These are phyloP conservation scores for Saturnispora bothae DNA, from an alignment of 805 yeast species.

Conservation along the genomic window DNA sequence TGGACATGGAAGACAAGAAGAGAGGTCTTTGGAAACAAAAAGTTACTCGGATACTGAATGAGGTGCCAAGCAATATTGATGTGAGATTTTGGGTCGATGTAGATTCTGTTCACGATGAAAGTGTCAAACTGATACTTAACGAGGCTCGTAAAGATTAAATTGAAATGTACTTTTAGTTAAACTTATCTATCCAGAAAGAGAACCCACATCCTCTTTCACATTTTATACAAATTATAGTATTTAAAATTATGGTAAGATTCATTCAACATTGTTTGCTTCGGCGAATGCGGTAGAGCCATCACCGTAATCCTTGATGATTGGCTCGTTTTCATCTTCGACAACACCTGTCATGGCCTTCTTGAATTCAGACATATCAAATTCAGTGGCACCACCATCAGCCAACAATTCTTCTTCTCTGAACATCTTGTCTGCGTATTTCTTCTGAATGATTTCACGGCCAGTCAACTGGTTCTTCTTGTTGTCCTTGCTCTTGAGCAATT, in stretches of 20 bases:
- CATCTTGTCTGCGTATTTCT: conserved; percentile 47
- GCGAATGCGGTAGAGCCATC: conserved; percentile 42
- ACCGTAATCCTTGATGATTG: conserved; percentile 59
- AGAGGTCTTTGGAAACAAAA: conserved; percentile 49
- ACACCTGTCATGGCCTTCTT: conserved; percentile 31
- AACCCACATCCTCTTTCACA: conserved; percentile 17
- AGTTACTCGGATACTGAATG: conserved; percentile 31
- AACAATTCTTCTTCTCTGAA: conserved; percentile 42
- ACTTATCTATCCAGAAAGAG: conserved; percentile 7
- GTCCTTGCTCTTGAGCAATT: conserved; percentile 33
- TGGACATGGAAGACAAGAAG: conserved; percentile 30
- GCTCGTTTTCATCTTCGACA: conserved; percentile 39
- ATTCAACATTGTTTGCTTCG: conserved; percentile 19
- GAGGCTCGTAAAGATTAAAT: conserved; percentile 4
- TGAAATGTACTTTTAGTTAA: background rate
- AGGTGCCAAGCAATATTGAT: conserved; percentile 30
- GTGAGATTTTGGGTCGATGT: conserved; percentile 36
- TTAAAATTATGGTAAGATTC: background rate
- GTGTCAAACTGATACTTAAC: conserved; percentile 13
- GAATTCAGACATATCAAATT: conserved; percentile 49
- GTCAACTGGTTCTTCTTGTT: conserved; percentile 29
- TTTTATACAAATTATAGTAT: too few species aligned
- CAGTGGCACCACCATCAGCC: conserved; percentile 34
- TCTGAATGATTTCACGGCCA: conserved; percentile 61
- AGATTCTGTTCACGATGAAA: conserved; percentile 29